Conservation (phyloP, 306 rosid genomes). For the Adenanthera pavonina region DNA sequence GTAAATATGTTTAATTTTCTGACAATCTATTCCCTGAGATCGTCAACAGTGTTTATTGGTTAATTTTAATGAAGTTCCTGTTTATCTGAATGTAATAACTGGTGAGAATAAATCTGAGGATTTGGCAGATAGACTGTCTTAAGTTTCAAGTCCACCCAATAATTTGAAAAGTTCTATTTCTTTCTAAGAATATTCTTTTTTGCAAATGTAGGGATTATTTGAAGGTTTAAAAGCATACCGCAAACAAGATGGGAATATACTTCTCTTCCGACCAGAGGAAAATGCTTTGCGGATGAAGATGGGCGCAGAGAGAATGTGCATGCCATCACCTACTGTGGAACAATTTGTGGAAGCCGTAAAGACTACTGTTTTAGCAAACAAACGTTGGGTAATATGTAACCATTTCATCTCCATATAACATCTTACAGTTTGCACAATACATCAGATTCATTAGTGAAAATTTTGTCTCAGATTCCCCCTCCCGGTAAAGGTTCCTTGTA, state of each 20-base stretch:
- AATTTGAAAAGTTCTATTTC: neutral
- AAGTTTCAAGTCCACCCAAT: neutral
- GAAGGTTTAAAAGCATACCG: constrained; percentile 97
- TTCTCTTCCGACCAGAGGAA: constrained; percentile 93
- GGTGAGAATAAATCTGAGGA: neutral
- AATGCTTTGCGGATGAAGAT: constrained; percentile 79
- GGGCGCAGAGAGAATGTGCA: constrained; percentile 98
- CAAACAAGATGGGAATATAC: constrained; percentile 72
- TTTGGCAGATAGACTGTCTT: constrained; percentile 4
- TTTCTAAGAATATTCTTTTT: constrained; percentile 20
- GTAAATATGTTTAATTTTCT: neutral
- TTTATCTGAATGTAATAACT: neutral
- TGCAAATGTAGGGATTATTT: constrained; percentile 76
- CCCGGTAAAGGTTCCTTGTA: constrained; percentile 90
- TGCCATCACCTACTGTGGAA: constrained; percentile 85
- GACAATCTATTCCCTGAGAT: neutral
- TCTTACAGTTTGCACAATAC: constrained; percentile 11
- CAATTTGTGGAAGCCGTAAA: constrained; percentile 92
- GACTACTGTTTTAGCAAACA: constrained; percentile 89
- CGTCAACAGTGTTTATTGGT: neutral
- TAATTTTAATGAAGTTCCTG: neutral
- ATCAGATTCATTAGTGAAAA: constrained; percentile 25
- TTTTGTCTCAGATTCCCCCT: constrained; percentile 84
- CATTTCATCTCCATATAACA: constrained; percentile 1
- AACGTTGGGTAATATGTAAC: constrained; percentile 72